phyloP scores from a whole-genome alignment of 2,329 filamentous ascomycete species.

The Claviceps sp. region DNA sequence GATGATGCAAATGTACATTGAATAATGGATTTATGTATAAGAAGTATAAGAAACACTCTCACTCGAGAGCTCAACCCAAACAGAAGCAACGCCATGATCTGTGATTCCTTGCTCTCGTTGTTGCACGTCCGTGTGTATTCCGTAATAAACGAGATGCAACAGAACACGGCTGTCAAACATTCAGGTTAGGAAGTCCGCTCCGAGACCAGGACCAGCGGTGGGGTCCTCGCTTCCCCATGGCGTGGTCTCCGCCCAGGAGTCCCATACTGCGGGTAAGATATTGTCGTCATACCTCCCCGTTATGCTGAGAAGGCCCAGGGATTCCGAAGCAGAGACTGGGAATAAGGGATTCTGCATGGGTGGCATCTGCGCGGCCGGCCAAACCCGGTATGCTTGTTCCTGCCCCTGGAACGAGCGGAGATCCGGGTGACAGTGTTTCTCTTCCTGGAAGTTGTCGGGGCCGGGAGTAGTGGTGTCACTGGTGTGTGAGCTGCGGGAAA shows the following conservation, averaged over 20 bases:
- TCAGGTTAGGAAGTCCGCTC: too few species aligned
- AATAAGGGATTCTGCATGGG: conserved; percentile 17
- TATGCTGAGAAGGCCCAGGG: conserved; percentile 3
- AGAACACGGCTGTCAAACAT: conserved; percentile 16
- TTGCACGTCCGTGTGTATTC: too few species aligned
- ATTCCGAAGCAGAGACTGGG: conserved; percentile 15
- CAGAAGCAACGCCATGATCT: too few species aligned
- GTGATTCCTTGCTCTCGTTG: too few species aligned
- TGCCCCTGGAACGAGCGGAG: conserved; percentile 16
- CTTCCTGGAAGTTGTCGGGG: conserved; percentile 23
- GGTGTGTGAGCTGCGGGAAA: conserved; percentile 15
- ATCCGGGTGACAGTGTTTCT: conserved; percentile 18
- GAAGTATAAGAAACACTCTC: too few species aligned
- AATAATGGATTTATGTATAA: too few species aligned
- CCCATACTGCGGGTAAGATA: conserved; percentile 4
- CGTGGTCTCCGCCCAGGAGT: conserved; percentile 13
- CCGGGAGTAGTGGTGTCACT: conserved; percentile 20
- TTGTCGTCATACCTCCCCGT: not conserved
- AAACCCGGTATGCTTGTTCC: conserved; percentile 18
- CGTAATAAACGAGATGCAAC: conserved; percentile 7
- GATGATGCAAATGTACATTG: too few species aligned
- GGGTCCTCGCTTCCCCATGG: not conserved
- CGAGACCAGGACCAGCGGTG: not conserved
- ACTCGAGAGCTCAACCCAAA: too few species aligned
- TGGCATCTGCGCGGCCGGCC: conserved; percentile 11